Evolutionary conservation across 2,329 filamentous ascomycete genomes (phyloP).

Genomic region (Claviceps arundinis): DNA sequence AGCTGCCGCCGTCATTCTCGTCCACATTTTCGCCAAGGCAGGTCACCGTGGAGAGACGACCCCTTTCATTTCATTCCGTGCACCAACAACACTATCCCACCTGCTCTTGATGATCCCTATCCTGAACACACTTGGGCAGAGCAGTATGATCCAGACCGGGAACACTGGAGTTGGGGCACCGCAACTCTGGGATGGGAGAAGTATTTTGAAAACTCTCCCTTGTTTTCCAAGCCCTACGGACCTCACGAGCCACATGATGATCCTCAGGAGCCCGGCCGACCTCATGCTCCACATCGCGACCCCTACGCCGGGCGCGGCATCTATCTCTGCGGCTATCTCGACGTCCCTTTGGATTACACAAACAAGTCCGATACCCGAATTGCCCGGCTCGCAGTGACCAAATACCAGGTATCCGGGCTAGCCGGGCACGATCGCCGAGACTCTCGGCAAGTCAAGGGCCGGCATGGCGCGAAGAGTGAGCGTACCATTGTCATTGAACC

Average conservation of each 20-base stretch:
- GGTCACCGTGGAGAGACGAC: conserved; percentile 28
- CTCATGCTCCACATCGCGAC: conserved; percentile 10
- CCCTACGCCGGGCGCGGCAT: conserved; percentile 27
- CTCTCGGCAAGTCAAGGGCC: neutral
- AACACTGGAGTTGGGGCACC: conserved; percentile 33
- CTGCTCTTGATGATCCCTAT: conserved; percentile 25
- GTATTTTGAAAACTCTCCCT: neutral
- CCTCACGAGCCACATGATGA: no score
- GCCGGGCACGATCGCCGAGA: conserved; percentile 11
- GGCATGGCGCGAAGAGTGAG: conserved; percentile 23
- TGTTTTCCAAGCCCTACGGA: neutral
- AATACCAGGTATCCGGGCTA: conserved; percentile 34
- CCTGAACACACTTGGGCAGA: conserved; percentile 25
- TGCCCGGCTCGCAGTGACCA: conserved; percentile 33
- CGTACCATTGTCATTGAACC: conserved; percentile 37
- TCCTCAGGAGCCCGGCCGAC: no score
- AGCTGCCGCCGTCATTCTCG: conserved; percentile 4
- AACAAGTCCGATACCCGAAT: conserved; percentile 30
- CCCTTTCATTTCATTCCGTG: conserved; percentile 35
- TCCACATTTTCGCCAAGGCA: conserved; percentile 6
- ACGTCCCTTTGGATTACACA: conserved; percentile 34
- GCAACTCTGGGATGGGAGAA: conserved; percentile 1
- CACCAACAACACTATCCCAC: conserved; percentile 26
- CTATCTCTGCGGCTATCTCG: conserved; percentile 34
- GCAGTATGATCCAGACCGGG: conserved; percentile 29